Evolutionary conservation across 148 eudicot species (phyloP).

Genomic region (Chenopodium album): DNA sequence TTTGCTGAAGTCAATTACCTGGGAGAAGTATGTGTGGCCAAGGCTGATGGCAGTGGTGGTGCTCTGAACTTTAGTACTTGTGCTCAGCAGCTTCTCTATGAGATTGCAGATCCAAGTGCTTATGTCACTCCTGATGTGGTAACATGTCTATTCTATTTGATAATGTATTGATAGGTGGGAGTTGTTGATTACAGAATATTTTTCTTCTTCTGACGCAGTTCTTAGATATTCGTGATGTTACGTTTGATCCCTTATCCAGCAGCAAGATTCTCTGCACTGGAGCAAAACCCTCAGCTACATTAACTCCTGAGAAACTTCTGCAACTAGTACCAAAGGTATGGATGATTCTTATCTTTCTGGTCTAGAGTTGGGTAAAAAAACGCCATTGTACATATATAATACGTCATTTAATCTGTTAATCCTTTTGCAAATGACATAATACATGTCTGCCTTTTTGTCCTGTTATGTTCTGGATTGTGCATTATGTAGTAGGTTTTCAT

Average conservation of each 20-base stretch:
- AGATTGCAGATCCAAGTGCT: conserved; percentile 85
- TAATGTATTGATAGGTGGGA: neutral
- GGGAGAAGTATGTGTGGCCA: conserved; percentile 77
- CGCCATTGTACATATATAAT: neutral
- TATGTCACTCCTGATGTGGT: conserved; percentile 98
- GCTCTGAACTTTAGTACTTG: conserved; percentile 75
- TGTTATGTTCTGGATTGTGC: neutral
- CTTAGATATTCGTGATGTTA: conserved; percentile 71
- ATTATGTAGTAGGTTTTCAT: neutral
- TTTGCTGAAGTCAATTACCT: conserved; percentile 71
- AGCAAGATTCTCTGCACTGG: conserved; percentile 71
- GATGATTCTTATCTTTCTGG: conserved; percentile 2
- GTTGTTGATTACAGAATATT: neutral
- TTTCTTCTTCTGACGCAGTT: conserved; percentile 42
- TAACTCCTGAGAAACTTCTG: conserved; percentile 69
- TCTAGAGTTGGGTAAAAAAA: neutral
- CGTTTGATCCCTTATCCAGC: conserved; percentile 59
- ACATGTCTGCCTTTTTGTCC: neutral
- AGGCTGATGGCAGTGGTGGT: conserved; percentile 84
- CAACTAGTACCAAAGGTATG: conserved; percentile 75
- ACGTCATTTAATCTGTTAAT: neutral
- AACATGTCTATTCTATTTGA: conserved; percentile 21
- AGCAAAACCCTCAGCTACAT: conserved; percentile 70
- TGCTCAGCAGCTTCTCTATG: conserved; percentile 93
- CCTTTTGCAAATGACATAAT: neutral